Conservation (phyloP, 2,329 filamentous ascomycete genomes). For the Lachnum nothofagi region DNA sequence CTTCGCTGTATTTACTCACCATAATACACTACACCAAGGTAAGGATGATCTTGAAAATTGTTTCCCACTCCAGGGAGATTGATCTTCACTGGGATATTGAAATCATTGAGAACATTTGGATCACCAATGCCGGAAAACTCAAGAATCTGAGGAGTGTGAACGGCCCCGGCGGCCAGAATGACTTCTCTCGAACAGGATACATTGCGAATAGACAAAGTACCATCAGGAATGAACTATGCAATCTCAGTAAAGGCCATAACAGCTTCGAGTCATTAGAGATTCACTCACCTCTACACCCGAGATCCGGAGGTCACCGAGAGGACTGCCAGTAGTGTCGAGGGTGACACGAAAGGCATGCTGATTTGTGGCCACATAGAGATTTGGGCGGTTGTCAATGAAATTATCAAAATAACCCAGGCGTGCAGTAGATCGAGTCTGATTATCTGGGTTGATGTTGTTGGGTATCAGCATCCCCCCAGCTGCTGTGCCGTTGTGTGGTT, state of each 20-base stretch:
- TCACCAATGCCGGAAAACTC: conserved; percentile 43
- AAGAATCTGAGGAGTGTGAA: conserved; percentile 44
- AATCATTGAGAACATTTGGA: conserved; percentile 33
- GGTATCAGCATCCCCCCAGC: conserved; percentile 37
- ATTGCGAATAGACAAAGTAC: conserved; percentile 16
- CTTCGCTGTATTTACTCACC: conserved; percentile 10
- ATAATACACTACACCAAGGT: conserved; percentile 24
- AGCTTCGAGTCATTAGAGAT: not conserved
- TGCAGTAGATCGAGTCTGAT: conserved; percentile 39
- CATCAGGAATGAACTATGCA: conserved; percentile 20
- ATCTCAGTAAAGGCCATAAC: conserved; percentile 1
- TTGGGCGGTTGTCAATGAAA: conserved; percentile 32
- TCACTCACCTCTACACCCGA: conserved; percentile 37
- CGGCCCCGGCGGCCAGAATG: conserved; percentile 43
- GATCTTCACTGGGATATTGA: conserved; percentile 46
- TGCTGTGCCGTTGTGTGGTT: conserved; percentile 36
- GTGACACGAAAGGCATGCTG: conserved; percentile 38
- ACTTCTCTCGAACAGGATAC: conserved; percentile 45
- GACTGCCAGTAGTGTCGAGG: conserved; percentile 17
- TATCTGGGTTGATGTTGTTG: conserved; percentile 35
- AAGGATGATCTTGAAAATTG: conserved; percentile 53
- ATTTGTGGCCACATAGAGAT: conserved; percentile 37
- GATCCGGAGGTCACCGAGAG: conserved; percentile 17
- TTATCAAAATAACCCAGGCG: conserved; percentile 39
- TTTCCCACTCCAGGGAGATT: conserved; percentile 59